Evolutionary conservation across 495 filamentous ascomycete genomes (phyloP), one percentile per base, ranked within the genome.

Genomic region (Aspergillus diversus): DNA sequence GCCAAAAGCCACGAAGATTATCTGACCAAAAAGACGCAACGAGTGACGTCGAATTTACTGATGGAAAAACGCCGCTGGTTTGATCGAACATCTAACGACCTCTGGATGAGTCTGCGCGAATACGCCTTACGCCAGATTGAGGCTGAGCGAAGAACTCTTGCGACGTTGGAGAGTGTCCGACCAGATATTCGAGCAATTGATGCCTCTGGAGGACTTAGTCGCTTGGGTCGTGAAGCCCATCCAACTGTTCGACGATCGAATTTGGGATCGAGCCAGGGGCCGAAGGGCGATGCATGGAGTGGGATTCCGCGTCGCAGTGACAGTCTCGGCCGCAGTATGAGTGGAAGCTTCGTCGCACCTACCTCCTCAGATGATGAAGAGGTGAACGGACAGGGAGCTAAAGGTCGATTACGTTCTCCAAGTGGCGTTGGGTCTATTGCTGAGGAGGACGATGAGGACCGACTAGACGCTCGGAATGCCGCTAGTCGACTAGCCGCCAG

Each of bases 211-310:
- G 95, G 95, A 15, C 85, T 99, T 8, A 92, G 89, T 61, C 85
- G 95, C 6, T 81, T 99, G 21, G 95, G 95, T 17, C 86, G 95
- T 51, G 96, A 99, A 73, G 78, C 89, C 33, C 93, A 96, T 70
- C 93, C 95, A 0, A 78, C 88, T 7, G 78, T 79, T 16, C 84
- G 95, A 51, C 86, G 93, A 54, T 70, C 90, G 21, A 97, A 90
- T 70, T 71, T 96, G 48, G 87, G 89, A 4, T 89, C 90, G 6
- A 93, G 89, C 68, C 95, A 99, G 75, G 96, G 96, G 3, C 93
- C 95, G 13, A 92, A 93, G 77, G 95, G 96, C 5, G 95, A 99
- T 73, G 90, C 96, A 8, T 99, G 95, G 95, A 96, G 92, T 69
- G 96, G 96, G 35, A 92, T 97, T 34, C 91, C 92, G 17, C 86